A percentile compares a stretch with the other conserved stretches of the same genome.
Conservation (phyloP, 352 stramenopile species). For the Globisporangium nodosum region DNA sequence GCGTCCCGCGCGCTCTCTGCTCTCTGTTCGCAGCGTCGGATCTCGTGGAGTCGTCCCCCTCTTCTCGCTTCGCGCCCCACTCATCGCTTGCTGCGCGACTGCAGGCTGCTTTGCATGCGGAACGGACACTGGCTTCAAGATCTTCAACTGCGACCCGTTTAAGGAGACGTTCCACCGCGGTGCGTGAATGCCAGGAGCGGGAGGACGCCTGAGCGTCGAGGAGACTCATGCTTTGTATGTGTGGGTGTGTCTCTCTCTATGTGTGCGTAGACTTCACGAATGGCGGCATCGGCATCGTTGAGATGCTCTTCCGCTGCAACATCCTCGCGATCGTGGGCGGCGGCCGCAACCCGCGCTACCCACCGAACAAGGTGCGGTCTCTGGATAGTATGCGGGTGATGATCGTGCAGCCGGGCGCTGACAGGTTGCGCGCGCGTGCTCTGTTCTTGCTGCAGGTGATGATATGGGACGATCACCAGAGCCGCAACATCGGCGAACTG, state of each 20-base stretch:
- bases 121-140: slow-evolving; percentile 96
- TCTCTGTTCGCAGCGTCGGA: not conserved
- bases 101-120: slow-evolving; percentile 92
- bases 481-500: slow-evolving; percentile 96
- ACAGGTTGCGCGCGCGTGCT: not conserved
- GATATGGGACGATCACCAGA: slow-evolving; percentile 99
- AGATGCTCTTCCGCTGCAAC: slow-evolving; percentile 99
- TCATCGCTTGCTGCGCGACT: not conserved
- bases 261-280: slow-evolving; percentile 80
- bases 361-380: slow-evolving; percentile 90
- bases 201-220: not conserved
- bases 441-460: slow-evolving; percentile 77
- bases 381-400: not conserved
- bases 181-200: slow-evolving; percentile 13
- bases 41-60: not conserved
- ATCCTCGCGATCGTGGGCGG: slow-evolving; percentile 94
- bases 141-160: slow-evolving; percentile 98
- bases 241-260: not conserved
- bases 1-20: slow-evolving; percentile 1
- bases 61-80: not conserved
- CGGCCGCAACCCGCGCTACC: slow-evolving; percentile 89
- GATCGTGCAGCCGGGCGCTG: not conserved
- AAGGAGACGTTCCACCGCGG: slow-evolving; percentile 95
- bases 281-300: slow-evolving; percentile 96
- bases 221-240: slow-evolving; percentile 1